phyloP scores from a whole-genome alignment of 805 yeast genomes.

The Sungouiella thailandica region DNA sequence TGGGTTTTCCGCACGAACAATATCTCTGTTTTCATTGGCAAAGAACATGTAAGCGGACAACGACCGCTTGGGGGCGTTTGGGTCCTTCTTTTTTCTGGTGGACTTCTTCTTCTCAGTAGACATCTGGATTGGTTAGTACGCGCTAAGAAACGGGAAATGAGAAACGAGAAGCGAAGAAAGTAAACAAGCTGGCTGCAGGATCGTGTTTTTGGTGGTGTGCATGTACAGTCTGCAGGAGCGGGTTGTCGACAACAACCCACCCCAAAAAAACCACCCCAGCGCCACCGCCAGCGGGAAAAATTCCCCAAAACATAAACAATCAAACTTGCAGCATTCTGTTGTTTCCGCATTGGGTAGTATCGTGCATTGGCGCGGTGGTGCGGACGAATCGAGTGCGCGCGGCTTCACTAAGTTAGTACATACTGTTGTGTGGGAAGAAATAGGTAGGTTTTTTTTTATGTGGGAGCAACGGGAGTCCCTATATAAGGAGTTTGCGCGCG shows the following conservation, averaged over 20 bases:
- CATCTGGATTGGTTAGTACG: constrained; percentile 6
- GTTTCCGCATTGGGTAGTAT: too few species aligned
- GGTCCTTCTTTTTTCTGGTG: constrained; percentile 59
- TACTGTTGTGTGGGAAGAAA: constrained; percentile 17
- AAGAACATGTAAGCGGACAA: constrained; percentile 98
- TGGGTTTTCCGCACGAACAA: constrained; percentile 93
- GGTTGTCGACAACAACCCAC: neutral
- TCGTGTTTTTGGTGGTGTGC: too few species aligned
- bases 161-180: neutral
- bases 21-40: constrained; percentile 96
- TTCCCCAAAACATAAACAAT: too few species aligned
- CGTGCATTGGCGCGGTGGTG: too few species aligned
- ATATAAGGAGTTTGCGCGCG: constrained; percentile 14
- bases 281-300: too few species aligned
- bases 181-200: too few species aligned
- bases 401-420: constrained; percentile 12
- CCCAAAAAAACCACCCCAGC: too few species aligned
- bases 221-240: too few species aligned
- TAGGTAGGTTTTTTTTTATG: constrained; percentile 12
- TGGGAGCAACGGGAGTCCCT: constrained; percentile 16
- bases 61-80: constrained; percentile 99
- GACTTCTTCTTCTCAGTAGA: constrained; percentile 39
- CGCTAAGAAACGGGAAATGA: neutral
- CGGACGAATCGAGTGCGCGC: too few species aligned
- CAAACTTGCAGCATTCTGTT: too few species aligned